Evolutionary conservation across 495 filamentous ascomycete genomes (phyloP), one percentile per base, ranked within the genome.

Genomic region (Pyrenula aspistea): DNA sequence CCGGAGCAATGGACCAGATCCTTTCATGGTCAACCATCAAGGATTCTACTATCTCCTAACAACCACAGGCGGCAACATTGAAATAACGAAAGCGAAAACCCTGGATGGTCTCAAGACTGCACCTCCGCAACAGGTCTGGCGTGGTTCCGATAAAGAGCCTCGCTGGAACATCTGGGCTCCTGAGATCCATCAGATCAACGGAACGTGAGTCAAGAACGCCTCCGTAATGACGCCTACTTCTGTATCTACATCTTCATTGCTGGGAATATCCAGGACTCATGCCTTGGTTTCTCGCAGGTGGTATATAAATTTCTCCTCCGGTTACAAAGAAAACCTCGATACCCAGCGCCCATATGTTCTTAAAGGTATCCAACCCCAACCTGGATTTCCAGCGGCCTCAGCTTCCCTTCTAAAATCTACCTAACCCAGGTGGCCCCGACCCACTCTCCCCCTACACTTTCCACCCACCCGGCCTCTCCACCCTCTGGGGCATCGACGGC

Each of bases 131-230:
- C 61, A 69, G 0, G 70, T 78, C 22, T 80, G 74, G 55, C 70
- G 65, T 12, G 71, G 70, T 48, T 63, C 56, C 47, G 67, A 67
- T 25, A 49, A 71, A 0, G 58, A 60, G 2, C 67, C 73, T 2
- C 72, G 72, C 63, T 74, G 71, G 53, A 78, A 81, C 57, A 76
- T 82, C 36, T 83, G 78, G 79, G 78, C 78, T 0, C 79, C 78
- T 1, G 79, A 80, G 63, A 64, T 76, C 2, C 76, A 80, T 56
- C 70, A 71, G 53, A 69, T 81, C 36, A 66, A 74, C 53, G 67
- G 57, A 8, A 66, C 62, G 22, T 79, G 76, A 75, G n/a, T n/a
- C n/a, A n/a, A n/a, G n/a, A n/a, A n/a, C n/a, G n/a, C n/a, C n/a
- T n/a, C n/a, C n/a, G n/a, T n/a, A n/a, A n/a, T n/a, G n/a, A n/a